Base-by-base conservation (phyloP, 805 yeast species). In the Zygoascus flipseniorum region DNA sequence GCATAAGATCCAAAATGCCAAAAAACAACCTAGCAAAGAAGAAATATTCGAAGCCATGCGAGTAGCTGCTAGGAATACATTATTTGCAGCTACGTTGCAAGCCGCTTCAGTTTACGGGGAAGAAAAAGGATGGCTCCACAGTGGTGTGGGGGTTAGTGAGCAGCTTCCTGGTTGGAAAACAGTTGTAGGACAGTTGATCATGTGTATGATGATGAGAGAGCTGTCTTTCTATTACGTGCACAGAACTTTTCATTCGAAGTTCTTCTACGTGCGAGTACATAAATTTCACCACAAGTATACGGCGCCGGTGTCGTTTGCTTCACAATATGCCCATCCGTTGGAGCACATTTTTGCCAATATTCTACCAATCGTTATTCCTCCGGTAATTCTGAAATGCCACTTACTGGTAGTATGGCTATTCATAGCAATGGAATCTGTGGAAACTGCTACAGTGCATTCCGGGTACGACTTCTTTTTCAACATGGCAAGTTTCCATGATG, bases 381-480 rank as follows among this genome's bases (percentile, higher is more conserved):
- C 56, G 10, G 31, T 43, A 41, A 28, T 58, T 8, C 43, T 58
- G 43, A 31, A 35, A 5, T 28, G 50, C 14, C 61, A 58, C 41
- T 47, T 56, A 11, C n/a, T 53, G 16, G 28, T 45, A 14, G 50
- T 46, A 28, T 58, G 61, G 61, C 13, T 52, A 14, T 56, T 56
- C 43, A 16, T 56, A 23, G 56, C 54, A 13, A 46, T 46, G 16
- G 48, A 48, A 28, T 52, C 57, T 23, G 28, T 53, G 18, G 59
- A 58, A 43, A 57, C 61, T 4, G 43, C 58, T 10, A 45, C 55
- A 8, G 59, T 58, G 4, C 61, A 58, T 47, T 48, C 54, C 14
- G 61, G 61, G 2, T 58, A 51, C 37, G 61, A 58, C 47, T 58
- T 58, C 39, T 54, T 57, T 46, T 37, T 26, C 8, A 51, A 49